phyloP scores from a whole-genome alignment of 1,284 basidiomycete species.

The Austroboletus niveus region DNA sequence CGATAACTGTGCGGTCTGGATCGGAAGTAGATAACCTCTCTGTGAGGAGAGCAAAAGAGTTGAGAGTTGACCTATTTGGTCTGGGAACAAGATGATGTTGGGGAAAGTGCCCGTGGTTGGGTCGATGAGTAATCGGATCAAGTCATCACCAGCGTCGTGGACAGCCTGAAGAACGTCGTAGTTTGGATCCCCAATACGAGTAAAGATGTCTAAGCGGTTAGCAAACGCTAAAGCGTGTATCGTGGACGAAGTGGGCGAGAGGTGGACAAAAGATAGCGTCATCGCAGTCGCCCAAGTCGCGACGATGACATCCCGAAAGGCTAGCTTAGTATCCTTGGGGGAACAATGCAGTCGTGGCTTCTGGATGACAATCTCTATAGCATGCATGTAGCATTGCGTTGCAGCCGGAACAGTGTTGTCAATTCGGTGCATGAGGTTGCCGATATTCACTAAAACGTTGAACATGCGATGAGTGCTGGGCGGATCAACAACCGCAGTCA shows the following conservation, averaged over 20 bases:
- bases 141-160: conserved; percentile 32
- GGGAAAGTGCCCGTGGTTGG: conserved; percentile 41
- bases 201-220: conserved; percentile 19
- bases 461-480: conserved; percentile 30
- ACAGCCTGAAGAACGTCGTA: conserved; percentile 37
- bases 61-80: conserved; percentile 38
- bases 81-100: conserved; percentile 44
- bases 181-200: conserved; percentile 24
- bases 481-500: conserved; percentile 23
- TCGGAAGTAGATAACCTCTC: conserved; percentile 36
- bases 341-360: conserved; percentile 21
- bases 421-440: conserved; percentile 37
- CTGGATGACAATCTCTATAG: conserved; percentile 36
- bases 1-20: conserved; percentile 28
- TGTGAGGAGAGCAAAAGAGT: conserved; percentile 38
- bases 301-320: conserved; percentile 37
- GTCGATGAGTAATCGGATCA: conserved; percentile 33
- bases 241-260: conserved; percentile 20
- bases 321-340: conserved; percentile 19
- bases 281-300: conserved; percentile 34
- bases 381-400: conserved; percentile 33
- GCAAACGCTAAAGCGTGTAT: conserved; percentile 15
- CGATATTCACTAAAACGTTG: conserved; percentile 36
- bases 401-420: conserved; percentile 34
- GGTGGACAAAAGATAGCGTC: conserved; percentile 23